These are phyloP conservation scores for Gossypium australe DNA, from an alignment of 345 rosid genomes.

Conservation along the genomic window DNA sequence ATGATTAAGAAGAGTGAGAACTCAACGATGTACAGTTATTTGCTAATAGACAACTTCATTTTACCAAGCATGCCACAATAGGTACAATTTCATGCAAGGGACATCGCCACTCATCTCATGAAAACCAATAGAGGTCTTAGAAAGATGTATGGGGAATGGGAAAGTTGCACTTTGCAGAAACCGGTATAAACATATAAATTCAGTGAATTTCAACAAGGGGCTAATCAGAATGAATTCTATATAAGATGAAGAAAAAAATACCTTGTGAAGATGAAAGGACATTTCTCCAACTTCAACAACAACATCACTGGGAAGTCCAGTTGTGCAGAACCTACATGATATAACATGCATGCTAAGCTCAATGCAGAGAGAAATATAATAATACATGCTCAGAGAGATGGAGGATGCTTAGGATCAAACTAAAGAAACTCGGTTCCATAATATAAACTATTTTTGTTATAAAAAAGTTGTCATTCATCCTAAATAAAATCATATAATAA, in stretches of 20 bases:
- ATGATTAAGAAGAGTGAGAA: constrained; percentile 15
- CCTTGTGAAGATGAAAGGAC: constrained; percentile 99
- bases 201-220: background rate
- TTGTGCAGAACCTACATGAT: constrained; percentile 80
- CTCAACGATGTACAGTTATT: background rate
- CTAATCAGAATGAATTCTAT: background rate
- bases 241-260: constrained; percentile 18
- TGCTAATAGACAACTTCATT: constrained; percentile 1
- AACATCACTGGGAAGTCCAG: constrained; percentile 94
- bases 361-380: background rate
- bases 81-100: constrained; percentile 10
- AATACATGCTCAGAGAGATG: background rate
- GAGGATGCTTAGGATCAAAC: constrained; percentile 1
- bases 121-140: background rate
- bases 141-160: background rate
- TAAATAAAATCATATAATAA: background rate
- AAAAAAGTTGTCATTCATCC: background rate
- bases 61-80: background rate
- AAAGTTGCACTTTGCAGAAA: background rate
- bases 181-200: background rate
- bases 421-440: background rate
- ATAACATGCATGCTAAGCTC: constrained; percentile 6
- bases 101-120: background rate
- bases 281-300: constrained; percentile 86
- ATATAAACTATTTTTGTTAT: background rate